These are phyloP conservation scores for Phytopythium oedochilum DNA, from an alignment of 352 stramenopile species.

Conservation along the genomic window DNA sequence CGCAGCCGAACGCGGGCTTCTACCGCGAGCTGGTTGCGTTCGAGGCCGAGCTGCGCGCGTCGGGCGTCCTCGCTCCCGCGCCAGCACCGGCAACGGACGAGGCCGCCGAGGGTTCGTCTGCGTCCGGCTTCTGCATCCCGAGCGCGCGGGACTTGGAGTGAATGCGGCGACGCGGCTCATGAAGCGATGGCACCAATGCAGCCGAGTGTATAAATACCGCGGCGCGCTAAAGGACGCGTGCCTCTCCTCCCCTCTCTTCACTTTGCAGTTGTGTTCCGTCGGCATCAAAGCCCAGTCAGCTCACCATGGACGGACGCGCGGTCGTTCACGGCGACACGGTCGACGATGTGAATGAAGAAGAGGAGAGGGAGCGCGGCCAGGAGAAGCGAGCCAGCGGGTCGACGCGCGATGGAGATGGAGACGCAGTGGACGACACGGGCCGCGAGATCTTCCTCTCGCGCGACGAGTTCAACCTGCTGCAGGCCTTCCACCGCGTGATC, in stretches of 20 bases:
- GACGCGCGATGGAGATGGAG: background rate
- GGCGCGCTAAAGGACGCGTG: background rate
- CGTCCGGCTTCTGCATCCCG: background rate
- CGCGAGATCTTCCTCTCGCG: slow-evolving; percentile 44
- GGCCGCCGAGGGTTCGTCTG: background rate
- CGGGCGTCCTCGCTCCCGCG: background rate
- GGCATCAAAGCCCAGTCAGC: too few species aligned
- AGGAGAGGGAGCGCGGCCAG: background rate
- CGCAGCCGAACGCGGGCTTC: slow-evolving; percentile 67
- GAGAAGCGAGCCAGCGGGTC: slow-evolving; percentile 5
- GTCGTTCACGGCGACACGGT: background rate
- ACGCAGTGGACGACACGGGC: slow-evolving; percentile 5
- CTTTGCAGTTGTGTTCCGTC: too few species aligned
- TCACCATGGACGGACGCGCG: background rate
- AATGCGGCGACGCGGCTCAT: too few species aligned
- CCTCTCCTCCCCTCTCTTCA: too few species aligned
- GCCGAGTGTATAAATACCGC: slow-evolving; percentile 1
- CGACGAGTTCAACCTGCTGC: slow-evolving; percentile 52
- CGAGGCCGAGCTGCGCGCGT: slow-evolving; percentile 19
- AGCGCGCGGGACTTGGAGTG: background rate
- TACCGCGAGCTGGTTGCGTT: slow-evolving; percentile 37
- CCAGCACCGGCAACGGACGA: background rate
- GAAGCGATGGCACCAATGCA: background rate
- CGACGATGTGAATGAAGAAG: background rate
- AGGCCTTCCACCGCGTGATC: slow-evolving; percentile 49